Base-by-base conservation (phyloP, 2,329 filamentous ascomycete species). In the Ilyonectria sp. region DNA sequence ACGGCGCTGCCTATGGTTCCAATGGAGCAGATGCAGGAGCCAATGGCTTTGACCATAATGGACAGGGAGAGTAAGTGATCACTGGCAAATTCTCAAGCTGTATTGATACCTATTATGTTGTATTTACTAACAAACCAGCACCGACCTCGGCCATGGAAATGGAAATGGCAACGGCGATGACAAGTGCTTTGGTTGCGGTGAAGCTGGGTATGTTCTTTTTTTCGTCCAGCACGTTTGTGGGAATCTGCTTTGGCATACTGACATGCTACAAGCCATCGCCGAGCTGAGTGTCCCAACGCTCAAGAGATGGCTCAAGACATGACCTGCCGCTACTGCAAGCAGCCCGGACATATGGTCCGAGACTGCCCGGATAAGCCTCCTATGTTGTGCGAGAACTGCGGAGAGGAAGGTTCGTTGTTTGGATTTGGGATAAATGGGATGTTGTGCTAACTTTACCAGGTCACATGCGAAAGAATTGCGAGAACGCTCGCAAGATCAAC, bases 341-440 rank as follows among this genome's bases (percentile, higher is more conserved):
- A 87, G 73, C 79, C 83, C 26, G 87, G 86, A 6, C 87, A 89
- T 72, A 80, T 88, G 73, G 82, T 86, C 58, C 85, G 86, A 21
- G 89, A 92, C 58, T 94, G 92, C 70, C 91, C 91, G 1, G 79
- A 86, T 1, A 88, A 87, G 69, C 85, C 86, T 7, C 83, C 90
- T 1, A 80, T 81, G 73, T 68, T 84, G 9, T 93, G 91, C 79
- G 84, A 84, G 56, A 90, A 91, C 74, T 93, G 92, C 74, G 82
- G 86, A 33, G 79, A 89, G 70, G 86, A 89, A 74, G 90, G 90
- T 89, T 76, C 70, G 81, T 73, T 11, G 40, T 40, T 15, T 15
- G 10, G 10, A 40, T 17, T 3, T 6, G 43, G 8, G n/a, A 2
- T n/a, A 15, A 15, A 15, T 29, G 40, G 6, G 40, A 7, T 23